Evolutionary conservation across 2,329 filamentous ascomycete species (phyloP).

Genomic region (Botrytis tulipae): DNA sequence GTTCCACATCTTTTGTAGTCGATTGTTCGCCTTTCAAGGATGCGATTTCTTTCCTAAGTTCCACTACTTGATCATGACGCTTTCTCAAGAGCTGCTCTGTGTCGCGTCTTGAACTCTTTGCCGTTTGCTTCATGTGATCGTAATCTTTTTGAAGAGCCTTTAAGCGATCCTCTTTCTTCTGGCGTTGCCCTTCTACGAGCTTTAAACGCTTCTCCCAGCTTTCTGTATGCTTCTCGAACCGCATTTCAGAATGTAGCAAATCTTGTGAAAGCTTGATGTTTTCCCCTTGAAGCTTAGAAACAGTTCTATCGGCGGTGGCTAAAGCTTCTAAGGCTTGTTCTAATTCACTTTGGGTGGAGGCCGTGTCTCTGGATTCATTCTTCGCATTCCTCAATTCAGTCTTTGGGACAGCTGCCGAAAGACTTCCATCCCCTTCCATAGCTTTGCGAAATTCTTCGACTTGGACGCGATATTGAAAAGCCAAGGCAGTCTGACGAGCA

Average conservation of each 20-base stretch:
- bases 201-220: constrained; percentile 43
- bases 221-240: constrained; percentile 35
- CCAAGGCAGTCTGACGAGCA: constrained; percentile 56
- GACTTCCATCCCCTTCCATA: constrained; percentile 44
- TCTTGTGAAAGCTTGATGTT: constrained; percentile 36
- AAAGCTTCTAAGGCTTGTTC: constrained; percentile 52
- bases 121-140: constrained; percentile 52
- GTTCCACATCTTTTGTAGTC: constrained; percentile 25
- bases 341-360: constrained; percentile 53
- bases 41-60: constrained; percentile 54
- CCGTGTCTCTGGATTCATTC: constrained; percentile 53
- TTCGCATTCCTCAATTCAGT: constrained; percentile 53
- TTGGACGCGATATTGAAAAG: constrained; percentile 56
- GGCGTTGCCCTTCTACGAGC: constrained; percentile 45
- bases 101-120: constrained; percentile 54
- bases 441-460: constrained; percentile 58
- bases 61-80: constrained; percentile 56
- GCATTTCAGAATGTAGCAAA: constrained; percentile 33
- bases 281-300: constrained; percentile 35
- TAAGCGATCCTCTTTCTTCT: constrained; percentile 50
- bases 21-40: constrained; percentile 42
- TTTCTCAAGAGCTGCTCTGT: constrained; percentile 54
- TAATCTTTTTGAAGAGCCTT: constrained; percentile 52
- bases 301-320: constrained; percentile 44
- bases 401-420: constrained; percentile 46